Evolutionary conservation across 2,329 filamentous ascomycete genomes (phyloP).

Genomic region (Chaetomium globosum): DNA sequence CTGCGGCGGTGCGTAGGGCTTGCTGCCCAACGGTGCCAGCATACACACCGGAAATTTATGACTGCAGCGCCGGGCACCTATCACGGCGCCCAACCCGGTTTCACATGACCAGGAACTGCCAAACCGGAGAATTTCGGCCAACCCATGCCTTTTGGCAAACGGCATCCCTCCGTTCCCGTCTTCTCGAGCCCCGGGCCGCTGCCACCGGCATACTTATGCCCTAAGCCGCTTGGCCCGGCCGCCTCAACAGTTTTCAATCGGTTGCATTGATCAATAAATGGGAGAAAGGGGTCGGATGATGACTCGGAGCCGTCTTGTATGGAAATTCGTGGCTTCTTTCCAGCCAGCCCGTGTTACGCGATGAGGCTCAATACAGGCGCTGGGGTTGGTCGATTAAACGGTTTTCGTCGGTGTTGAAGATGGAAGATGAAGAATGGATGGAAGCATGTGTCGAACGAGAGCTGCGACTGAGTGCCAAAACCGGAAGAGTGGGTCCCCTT

Average conservation of each 20-base stretch:
- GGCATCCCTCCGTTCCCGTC: not conserved
- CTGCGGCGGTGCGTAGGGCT: constrained; percentile 18
- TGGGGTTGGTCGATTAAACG: not conserved
- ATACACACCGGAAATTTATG: constrained; percentile 8
- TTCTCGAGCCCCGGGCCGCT: not conserved
- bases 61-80: constrained; percentile 17
- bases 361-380: not conserved
- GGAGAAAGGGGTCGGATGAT: not conserved
- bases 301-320: not conserved
- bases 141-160: not conserved
- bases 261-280: not conserved
- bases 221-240: not conserved
- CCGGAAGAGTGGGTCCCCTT: constrained; percentile 7
- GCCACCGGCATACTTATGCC: not conserved
- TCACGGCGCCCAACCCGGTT: constrained; percentile 10
- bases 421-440: not conserved
- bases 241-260: not conserved
- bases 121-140: not conserved
- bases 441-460: no score
- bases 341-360: not conserved
- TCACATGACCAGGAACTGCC: constrained; percentile 14
- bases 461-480: not conserved
- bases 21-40: constrained; percentile 33
- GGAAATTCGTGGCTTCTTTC: not conserved
- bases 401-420: not conserved